phyloP scores from a whole-genome alignment of 2,329 filamentous ascomycete species.

The Metarhizium album region DNA sequence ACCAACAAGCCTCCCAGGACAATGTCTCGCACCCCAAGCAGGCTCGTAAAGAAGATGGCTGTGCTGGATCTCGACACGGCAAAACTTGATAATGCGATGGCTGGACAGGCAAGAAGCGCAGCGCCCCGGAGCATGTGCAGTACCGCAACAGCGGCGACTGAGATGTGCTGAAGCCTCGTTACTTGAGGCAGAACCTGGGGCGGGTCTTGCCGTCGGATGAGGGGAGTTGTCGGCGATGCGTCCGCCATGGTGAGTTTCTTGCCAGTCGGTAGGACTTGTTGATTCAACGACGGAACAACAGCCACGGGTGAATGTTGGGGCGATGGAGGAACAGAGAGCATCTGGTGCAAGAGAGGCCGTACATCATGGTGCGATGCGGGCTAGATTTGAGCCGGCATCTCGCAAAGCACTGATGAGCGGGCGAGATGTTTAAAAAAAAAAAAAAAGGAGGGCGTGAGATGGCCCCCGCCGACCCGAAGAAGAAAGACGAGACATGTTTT shows the following conservation, averaged over 20 bases:
- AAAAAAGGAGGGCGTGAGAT: background rate
- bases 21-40: conserved; percentile 22
- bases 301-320: background rate
- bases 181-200: conserved; percentile 1
- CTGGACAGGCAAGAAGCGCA: conserved; percentile 17
- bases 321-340: background rate
- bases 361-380: background rate
- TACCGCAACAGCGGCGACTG: conserved; percentile 14
- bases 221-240: conserved; percentile 5
- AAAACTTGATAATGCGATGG: conserved; percentile 19
- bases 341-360: background rate
- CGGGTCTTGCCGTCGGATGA: background rate
- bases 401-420: background rate
- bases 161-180: conserved; percentile 13
- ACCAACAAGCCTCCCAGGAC: conserved; percentile 19
- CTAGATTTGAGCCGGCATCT: background rate
- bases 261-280: background rate
- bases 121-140: conserved; percentile 19
- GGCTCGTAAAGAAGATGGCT: conserved; percentile 18
- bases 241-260: background rate
- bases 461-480: background rate
- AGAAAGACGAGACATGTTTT: background rate
- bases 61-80: conserved; percentile 17
- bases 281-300: background rate
- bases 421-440: background rate